phyloP scores from a whole-genome alignment of 495 filamentous ascomycete genomes.

The Penicillium coffeae region DNA sequence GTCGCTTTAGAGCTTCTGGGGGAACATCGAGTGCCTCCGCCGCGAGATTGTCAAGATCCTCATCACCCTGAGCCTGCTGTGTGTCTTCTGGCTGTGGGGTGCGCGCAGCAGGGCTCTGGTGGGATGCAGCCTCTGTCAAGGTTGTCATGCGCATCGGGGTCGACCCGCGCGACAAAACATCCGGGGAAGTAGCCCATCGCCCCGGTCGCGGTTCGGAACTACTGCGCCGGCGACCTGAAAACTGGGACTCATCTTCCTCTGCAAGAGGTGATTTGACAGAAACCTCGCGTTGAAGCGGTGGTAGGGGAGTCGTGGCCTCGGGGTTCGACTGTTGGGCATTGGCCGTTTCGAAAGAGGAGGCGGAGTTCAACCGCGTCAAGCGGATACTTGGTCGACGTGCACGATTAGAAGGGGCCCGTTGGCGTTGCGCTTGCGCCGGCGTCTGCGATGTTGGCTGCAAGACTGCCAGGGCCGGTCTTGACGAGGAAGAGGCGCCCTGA shows the following conservation, averaged over 20 bases:
- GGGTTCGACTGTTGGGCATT: constrained; percentile 4
- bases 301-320: background rate
- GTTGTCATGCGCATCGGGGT: constrained; percentile 35
- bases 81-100: constrained; percentile 1
- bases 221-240: constrained; percentile 40
- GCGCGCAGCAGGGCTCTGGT: constrained; percentile 15
- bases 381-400: constrained; percentile 40
- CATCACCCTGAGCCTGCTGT: background rate
- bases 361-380: constrained; percentile 33
- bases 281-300: constrained; percentile 7
- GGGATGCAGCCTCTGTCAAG: constrained; percentile 36
- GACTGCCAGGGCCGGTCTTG: constrained; percentile 8
- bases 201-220: constrained; percentile 43
- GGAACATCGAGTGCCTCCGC: constrained; percentile 8
- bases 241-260: constrained; percentile 31
- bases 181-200: constrained; percentile 28
- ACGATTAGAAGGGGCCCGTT: constrained; percentile 15
- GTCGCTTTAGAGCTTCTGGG: constrained; percentile 11
- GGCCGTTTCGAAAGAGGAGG: constrained; percentile 14
- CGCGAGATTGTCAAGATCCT: background rate
- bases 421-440: background rate
- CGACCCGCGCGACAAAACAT: constrained; percentile 29
- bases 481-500: constrained; percentile 10
- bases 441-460: no score
- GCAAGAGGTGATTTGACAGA: constrained; percentile 14